Base-by-base conservation (phyloP, 75 land plant genomes). In the Sequoia sempervirens region DNA sequence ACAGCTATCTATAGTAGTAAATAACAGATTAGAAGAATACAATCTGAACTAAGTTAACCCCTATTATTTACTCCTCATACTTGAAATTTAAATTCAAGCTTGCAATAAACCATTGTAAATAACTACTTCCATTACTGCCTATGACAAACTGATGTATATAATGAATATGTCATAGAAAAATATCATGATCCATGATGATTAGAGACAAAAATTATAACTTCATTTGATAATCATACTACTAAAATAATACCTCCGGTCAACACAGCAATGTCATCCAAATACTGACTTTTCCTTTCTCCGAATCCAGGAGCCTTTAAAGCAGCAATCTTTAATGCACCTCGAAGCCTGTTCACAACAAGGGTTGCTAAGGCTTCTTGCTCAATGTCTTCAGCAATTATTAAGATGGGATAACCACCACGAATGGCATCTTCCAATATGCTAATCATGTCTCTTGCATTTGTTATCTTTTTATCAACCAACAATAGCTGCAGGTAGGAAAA, bases 271-370 rank as follows among this genome's bases (percentile, higher is more conserved):
- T 95, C 99, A 86, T 97, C 94, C 81, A 96, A 87, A 80, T 86
- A 93, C 61, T 95, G 92, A 86, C 94, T 95, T 88, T 92, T 95
- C 75, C 93, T 87, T 83, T 93, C 98, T 54, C 98, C 96, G 85
- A 95, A 95, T 12, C 96, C 90, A 84, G 96, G 99, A 38, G 99
- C 99, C 86, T 94, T 97, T 10, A 97, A 82, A 34, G 96, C 99
- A 75, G 92, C 99, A 45, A 90, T 92, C 79, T 92, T 95, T 83
- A 97, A 66, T 50, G 75, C 50, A 9, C 99, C 98, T 30, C 87
- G 87, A 23, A 97, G 86, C 81, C 93, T 95, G 88, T 97, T 97
- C 64, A 91, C 91, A 30, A 94, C 92, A 9, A 97, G 56, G 1
- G 92, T 93, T 81, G 99, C 92, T n/a, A 97, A 80, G 26, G 96